Percentiles rank a stretch among this genome's conserved stretches.
Evolutionary conservation across 2,329 filamentous ascomycete species (phyloP).

Genomic region (Amphichorda felina): DNA sequence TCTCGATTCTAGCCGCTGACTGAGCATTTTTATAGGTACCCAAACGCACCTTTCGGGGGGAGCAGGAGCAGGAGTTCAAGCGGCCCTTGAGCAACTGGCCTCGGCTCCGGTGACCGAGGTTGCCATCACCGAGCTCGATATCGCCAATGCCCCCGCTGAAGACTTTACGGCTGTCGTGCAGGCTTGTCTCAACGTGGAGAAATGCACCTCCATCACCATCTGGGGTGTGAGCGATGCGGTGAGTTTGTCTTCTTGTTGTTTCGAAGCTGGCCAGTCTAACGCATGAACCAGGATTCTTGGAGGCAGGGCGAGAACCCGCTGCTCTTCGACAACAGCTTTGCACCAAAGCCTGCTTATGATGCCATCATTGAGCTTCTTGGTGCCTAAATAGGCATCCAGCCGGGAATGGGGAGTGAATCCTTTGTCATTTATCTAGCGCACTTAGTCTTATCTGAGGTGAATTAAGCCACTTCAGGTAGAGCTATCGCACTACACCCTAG

Average conservation of each 20-base stretch:
- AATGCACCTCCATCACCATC: constrained; percentile 55
- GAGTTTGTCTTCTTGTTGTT: not conserved
- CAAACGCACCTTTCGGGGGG: constrained; percentile 40
- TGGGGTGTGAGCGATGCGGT: constrained; percentile 40
- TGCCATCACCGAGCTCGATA: constrained; percentile 58
- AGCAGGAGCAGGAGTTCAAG: constrained; percentile 28
- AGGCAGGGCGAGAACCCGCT: constrained; percentile 34
- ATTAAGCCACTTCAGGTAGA: too few species aligned
- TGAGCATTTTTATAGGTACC: constrained; percentile 28
- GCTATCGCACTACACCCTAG: too few species aligned
- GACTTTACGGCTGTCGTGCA: constrained; percentile 49
- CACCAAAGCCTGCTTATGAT: constrained; percentile 37
- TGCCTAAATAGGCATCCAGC: not conserved
- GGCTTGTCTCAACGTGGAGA: constrained; percentile 43
- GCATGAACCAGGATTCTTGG: constrained; percentile 28
- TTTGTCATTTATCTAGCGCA: too few species aligned
- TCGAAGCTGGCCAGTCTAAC: too few species aligned
- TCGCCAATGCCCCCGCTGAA: constrained; percentile 37
- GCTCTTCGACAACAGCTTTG: constrained; percentile 39
- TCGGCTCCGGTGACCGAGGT: constrained; percentile 38
- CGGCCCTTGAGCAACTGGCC: constrained; percentile 40
- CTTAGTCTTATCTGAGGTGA: too few species aligned
- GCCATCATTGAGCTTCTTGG: constrained; percentile 11
- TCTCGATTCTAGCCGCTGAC: too few species aligned
- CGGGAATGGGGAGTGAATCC: too few species aligned